Conservation (phyloP, 371 early-diverging fungal species). For the Mucor irregularis region DNA sequence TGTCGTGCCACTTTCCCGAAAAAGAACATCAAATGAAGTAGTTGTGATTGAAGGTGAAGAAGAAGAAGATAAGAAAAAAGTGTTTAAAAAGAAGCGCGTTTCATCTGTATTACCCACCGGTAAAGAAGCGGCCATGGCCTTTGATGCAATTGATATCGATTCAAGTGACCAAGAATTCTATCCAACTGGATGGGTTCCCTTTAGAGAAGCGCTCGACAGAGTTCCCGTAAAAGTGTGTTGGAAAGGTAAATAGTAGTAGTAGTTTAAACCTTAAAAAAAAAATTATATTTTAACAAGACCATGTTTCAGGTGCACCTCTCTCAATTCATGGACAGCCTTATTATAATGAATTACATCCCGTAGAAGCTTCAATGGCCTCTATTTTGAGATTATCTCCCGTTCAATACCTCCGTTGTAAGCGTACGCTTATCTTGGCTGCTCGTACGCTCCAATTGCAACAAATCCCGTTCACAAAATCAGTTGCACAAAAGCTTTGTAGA, state of each 20-base stretch:
- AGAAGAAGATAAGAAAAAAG: slow-evolving; percentile 1
- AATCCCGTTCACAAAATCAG: slow-evolving; percentile 36
- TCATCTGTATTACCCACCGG: slow-evolving; percentile 27
- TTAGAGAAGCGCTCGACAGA: slow-evolving; percentile 15
- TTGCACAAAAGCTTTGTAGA: slow-evolving; percentile 40
- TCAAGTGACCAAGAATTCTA: slow-evolving; percentile 19
- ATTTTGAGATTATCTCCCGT: slow-evolving; percentile 63
- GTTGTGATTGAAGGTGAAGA: neutral
- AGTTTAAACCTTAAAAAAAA: neutral
- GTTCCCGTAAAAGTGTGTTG: slow-evolving; percentile 28
- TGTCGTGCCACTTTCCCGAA: slow-evolving; percentile 29
- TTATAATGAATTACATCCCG: slow-evolving; percentile 47
- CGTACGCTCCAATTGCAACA: slow-evolving; percentile 26
- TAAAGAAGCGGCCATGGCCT: slow-evolving; percentile 29
- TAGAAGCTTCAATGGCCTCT: slow-evolving; percentile 62
- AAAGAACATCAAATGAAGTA: slow-evolving; percentile 10
- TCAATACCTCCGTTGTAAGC: slow-evolving; percentile 58
- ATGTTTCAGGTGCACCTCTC: slow-evolving; percentile 45
- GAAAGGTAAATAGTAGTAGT: slow-evolving; percentile 41
- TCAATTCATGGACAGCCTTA: slow-evolving; percentile 41
- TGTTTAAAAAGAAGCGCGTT: slow-evolving; percentile 23
- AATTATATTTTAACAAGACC: neutral
- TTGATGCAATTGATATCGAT: slow-evolving; percentile 34
- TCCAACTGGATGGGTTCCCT: slow-evolving; percentile 27
- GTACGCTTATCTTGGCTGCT: slow-evolving; percentile 33